Conservation (phyloP, 441 rosid species). For the Capsella rubella region DNA sequence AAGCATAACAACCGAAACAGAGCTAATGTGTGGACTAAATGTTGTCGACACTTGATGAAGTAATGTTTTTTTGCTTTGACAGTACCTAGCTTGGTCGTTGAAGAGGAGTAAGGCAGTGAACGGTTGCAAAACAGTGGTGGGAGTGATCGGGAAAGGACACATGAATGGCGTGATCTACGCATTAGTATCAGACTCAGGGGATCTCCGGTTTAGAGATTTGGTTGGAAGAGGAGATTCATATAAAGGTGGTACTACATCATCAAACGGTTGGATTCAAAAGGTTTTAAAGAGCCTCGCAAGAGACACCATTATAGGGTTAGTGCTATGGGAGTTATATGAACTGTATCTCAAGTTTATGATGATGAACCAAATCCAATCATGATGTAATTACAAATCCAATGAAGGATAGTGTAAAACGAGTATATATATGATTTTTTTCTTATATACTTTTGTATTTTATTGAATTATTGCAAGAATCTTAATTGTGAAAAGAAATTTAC, state of each 20-base stretch:
- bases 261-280: conserved; percentile 46
- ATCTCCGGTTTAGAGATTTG: conserved; percentile 78
- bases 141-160: conserved; percentile 86
- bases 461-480: too few relatives aligned
- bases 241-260: conserved; percentile 34
- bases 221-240: conserved; percentile 57
- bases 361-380: conserved; percentile 33
- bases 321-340: conserved; percentile 58
- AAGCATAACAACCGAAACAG: conserved; percentile 35
- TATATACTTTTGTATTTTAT: neutral
- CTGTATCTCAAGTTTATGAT: conserved; percentile 42
- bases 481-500: too few relatives aligned
- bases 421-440: neutral
- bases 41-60: neutral
- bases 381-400: neutral
- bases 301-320: conserved; percentile 55
- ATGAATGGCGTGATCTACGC: conserved; percentile 88
- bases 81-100: conserved; percentile 90
- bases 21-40: too few relatives aligned
- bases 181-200: conserved; percentile 69
- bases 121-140: conserved; percentile 73
- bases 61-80: conserved; percentile 18
- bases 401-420: neutral
- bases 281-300: conserved; percentile 46
- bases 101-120: conserved; percentile 93